Percentiles rank a stretch among this genome's conserved stretches.
These are phyloP conservation scores for Saprolegnia parasitica DNA, from an alignment of 352 stramenopile species.

Conservation along the genomic window DNA sequence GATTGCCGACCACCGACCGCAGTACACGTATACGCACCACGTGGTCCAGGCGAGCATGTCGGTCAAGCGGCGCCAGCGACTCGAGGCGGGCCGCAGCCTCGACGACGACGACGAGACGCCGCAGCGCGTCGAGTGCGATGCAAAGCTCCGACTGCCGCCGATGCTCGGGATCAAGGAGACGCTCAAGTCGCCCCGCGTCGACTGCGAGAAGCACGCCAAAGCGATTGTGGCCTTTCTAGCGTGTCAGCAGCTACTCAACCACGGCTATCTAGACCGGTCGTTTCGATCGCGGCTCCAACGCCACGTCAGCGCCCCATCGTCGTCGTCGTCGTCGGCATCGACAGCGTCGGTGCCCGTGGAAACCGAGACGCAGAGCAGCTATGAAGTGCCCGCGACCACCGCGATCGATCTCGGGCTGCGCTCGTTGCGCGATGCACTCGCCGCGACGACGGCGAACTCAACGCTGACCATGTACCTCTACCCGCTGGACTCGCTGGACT, in stretches of 20 bases:
- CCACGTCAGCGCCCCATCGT: constrained; percentile 31
- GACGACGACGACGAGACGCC: constrained; percentile 28
- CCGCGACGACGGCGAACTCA: constrained; percentile 10
- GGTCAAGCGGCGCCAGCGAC: constrained; percentile 17
- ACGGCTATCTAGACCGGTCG: constrained; percentile 56
- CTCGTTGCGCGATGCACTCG: constrained; percentile 51
- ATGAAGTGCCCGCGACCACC: constrained; percentile 78
- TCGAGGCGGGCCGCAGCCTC: not conserved
- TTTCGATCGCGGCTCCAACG: constrained; percentile 68
- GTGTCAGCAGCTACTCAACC: constrained; percentile 65
- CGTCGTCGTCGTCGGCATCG: not conserved
- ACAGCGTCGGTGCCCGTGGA: constrained; percentile 31
- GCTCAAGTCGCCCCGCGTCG: constrained; percentile 57
- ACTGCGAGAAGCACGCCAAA: constrained; percentile 57
- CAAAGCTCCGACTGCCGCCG: constrained; percentile 55
- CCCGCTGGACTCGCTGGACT: constrained; percentile 53
- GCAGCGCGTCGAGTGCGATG: constrained; percentile 52
- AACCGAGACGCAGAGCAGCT: constrained; percentile 74
- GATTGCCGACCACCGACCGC: constrained; percentile 71
- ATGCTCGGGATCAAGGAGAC: constrained; percentile 59
- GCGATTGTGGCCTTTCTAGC: constrained; percentile 80
- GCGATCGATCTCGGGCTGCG: constrained; percentile 61
- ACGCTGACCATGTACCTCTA: constrained; percentile 75
- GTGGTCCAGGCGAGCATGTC: constrained; percentile 33
- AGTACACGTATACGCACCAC: constrained; percentile 72